Evolutionary conservation across 2,329 filamentous ascomycete species (phyloP).

Genomic region (Thelonectria rubi): DNA sequence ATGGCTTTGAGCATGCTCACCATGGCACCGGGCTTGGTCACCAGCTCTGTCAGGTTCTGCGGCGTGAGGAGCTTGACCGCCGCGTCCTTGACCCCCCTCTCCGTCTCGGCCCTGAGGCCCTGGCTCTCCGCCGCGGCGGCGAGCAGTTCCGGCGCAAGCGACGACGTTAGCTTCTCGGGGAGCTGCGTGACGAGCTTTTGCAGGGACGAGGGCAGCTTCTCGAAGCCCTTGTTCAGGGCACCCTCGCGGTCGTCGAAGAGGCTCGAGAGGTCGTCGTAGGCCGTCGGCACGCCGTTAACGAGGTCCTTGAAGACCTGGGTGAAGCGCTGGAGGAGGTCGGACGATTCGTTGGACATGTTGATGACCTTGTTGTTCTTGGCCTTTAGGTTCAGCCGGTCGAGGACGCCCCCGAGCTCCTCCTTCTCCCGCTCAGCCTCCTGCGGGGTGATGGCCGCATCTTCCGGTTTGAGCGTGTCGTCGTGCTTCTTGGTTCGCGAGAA

Average conservation of each 20-base stretch:
- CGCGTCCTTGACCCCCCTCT: conserved; percentile 66
- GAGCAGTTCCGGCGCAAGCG: conserved; percentile 81
- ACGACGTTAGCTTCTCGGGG: conserved; percentile 80
- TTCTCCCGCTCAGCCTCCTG: conserved; percentile 59
- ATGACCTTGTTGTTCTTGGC: conserved; percentile 88
- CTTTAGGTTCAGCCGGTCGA: conserved; percentile 85
- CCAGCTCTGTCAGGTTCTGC: conserved; percentile 77
- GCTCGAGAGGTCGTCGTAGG: conserved; percentile 83
- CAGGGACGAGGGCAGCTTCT: conserved; percentile 78
- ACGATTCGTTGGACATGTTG: conserved; percentile 83
- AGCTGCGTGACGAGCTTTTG: conserved; percentile 88
- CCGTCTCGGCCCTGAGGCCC: conserved; percentile 65
- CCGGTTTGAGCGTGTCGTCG: conserved; percentile 47
- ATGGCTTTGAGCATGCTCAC: conserved; percentile 89
- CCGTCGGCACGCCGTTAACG: conserved; percentile 90
- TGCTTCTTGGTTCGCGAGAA: conserved; percentile 53
- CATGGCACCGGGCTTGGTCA: conserved; percentile 87
- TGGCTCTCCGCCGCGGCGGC: conserved; percentile 81
- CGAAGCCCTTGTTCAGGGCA: conserved; percentile 66
- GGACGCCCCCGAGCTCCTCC: conserved; percentile 80
- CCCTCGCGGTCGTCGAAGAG: conserved; percentile 70
- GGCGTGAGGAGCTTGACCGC: conserved; percentile 75
- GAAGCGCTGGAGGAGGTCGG: conserved; percentile 83
- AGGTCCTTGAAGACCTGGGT: conserved; percentile 92
- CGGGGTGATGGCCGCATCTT: conserved; percentile 51